Percentiles rank a stretch among this genome's conserved stretches.
These are phyloP conservation scores for Aspergillus tubingensis DNA, from an alignment of 2,329 filamentous ascomycete genomes.

Conservation along the genomic window DNA sequence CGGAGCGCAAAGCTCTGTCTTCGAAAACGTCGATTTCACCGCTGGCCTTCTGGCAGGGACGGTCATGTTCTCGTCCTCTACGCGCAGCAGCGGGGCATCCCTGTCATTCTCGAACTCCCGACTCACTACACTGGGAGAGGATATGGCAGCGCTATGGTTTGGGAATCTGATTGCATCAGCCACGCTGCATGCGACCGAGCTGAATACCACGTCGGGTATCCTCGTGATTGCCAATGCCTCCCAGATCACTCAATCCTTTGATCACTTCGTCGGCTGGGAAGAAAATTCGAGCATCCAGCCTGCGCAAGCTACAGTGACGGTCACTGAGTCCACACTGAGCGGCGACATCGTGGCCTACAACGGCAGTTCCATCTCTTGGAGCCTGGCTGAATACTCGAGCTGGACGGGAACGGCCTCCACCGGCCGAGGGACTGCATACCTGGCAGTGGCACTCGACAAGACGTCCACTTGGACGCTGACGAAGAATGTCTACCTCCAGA, in stretches of 20 bases:
- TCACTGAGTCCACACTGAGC: conserved; percentile 27
- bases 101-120: conserved; percentile 27
- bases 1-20: conserved; percentile 17
- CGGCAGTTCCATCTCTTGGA: conserved; percentile 22
- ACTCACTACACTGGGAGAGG: conserved; percentile 21
- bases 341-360: conserved; percentile 40
- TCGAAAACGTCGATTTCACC: conserved; percentile 22
- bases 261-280: conserved; percentile 33
- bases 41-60: conserved; percentile 34
- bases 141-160: conserved; percentile 34
- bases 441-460: conserved; percentile 17
- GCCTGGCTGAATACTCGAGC: conserved; percentile 12
- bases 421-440: conserved; percentile 11
- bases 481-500: conserved; percentile 13
- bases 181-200: conserved; percentile 9
- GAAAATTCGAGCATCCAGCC: conserved; percentile 30
- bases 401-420: conserved; percentile 23
- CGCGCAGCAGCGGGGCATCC: conserved; percentile 21
- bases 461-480: conserved; percentile 21
- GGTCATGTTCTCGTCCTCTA: conserved; percentile 24
- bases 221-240: conserved; percentile 27
- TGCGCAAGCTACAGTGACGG: conserved; percentile 26
- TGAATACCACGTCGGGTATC: conserved; percentile 24
- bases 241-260: conserved; percentile 39
- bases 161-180: conserved; percentile 30